Evolutionary conservation across 164 flowering plant species (phyloP), one percentile per base, ranked within the genome.

Genomic region (Akebia trifoliata): DNA sequence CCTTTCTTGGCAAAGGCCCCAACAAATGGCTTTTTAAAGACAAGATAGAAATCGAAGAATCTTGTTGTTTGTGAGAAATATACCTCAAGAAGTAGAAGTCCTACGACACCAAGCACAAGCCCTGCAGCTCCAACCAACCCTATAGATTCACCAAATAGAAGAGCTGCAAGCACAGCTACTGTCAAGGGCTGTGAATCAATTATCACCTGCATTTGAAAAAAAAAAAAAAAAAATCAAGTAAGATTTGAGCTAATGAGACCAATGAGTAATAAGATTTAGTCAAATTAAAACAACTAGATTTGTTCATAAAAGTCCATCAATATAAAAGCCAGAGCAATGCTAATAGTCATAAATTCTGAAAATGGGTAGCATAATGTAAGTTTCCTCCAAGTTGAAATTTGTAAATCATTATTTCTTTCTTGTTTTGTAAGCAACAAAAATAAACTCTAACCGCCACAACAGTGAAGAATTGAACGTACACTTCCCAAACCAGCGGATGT

Each of bases 181-280:
- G 98, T 86, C 60, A 93, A 72, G 57, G 98, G 98, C 56, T 93
- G 98, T 29, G 98, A 93, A 70, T 93, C 98, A 60, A 93, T 93
- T 56, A 93, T 93, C 57, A 92, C 98, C 96, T 92, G 84, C 62
- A 73, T 40, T 31, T 30, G 26, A 2, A 25, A 18, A 24, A 25
- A 36, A 36, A 8, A 11, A 36, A 8, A 2, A 36, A 36, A 36
- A 36, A 36, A 36, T 36, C n/a, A n/a, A n/a, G n/a, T n/a, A n/a
- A n/a, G n/a, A n/a, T n/a, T n/a, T n/a, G n/a, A n/a, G n/a, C n/a
- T n/a, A n/a, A n/a, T n/a, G n/a, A n/a, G n/a, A n/a, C n/a, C n/a
- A n/a, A n/a, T n/a, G n/a, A n/a, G n/a, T n/a, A n/a, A n/a, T n/a
- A n/a, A n/a, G n/a, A n/a, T n/a, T n/a, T n/a, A n/a, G n/a, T n/a